Conservation (phyloP, 768 basidiomycete genomes). For the Artomyces pyxidatus region DNA sequence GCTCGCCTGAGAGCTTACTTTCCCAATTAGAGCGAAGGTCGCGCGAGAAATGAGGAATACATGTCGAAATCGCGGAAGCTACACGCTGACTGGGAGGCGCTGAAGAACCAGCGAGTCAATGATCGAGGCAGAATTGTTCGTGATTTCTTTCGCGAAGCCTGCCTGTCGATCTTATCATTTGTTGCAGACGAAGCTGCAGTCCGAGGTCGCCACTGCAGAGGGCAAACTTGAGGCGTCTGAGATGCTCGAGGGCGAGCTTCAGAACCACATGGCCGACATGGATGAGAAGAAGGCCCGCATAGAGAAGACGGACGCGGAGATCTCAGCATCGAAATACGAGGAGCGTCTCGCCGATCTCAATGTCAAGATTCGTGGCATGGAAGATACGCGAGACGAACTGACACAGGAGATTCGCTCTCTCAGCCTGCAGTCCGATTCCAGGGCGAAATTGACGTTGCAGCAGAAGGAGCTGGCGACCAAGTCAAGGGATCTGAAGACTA, state of each 20-base stretch:
- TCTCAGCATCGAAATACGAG: conserved; percentile 58
- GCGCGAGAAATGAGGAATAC: conserved; percentile 54
- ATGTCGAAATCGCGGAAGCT: conserved; percentile 49
- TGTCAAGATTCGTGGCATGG: conserved; percentile 46
- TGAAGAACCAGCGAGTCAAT: conserved; percentile 44
- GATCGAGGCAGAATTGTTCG: conserved; percentile 54
- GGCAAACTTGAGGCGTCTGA: conserved; percentile 48
- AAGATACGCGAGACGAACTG: conserved; percentile 61
- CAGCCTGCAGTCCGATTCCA: conserved; percentile 69
- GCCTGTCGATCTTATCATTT: background rate
- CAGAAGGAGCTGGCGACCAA: conserved; percentile 59
- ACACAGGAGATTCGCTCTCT: conserved; percentile 63
- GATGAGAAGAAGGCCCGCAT: conserved; percentile 60
- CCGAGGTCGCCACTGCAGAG: conserved; percentile 45
- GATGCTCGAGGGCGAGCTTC: conserved; percentile 43
- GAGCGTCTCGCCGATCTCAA: conserved; percentile 48
- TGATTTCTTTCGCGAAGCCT: background rate
- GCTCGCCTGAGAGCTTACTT: background rate
- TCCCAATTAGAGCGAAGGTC: conserved; percentile 45
- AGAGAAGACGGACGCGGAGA: conserved; percentile 49
- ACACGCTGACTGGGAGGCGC: conserved; percentile 43
- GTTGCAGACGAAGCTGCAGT: conserved; percentile 29
- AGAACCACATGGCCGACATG: conserved; percentile 50
- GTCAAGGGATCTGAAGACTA: conserved; percentile 54
- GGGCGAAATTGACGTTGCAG: conserved; percentile 75